Percentiles rank a stretch among this genome's conserved stretches.
These are phyloP conservation scores for Gomphus bonarii DNA, from an alignment of 1,284 basidiomycete genomes.

Conservation along the genomic window DNA sequence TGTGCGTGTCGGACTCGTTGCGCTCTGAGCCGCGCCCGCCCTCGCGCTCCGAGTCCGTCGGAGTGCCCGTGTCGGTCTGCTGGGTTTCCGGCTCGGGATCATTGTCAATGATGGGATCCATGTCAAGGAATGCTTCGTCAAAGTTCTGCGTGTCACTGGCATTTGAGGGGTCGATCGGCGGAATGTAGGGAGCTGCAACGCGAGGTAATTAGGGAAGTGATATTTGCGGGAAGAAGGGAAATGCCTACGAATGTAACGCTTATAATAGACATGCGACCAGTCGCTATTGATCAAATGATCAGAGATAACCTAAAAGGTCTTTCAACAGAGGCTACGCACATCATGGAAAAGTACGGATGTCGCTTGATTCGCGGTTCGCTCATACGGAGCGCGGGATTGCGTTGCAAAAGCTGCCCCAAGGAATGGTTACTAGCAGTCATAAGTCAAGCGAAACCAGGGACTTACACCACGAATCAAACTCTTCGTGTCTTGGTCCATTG, in stretches of 20 bases:
- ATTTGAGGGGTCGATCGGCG: slow-evolving; percentile 85
- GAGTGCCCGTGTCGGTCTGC: slow-evolving; percentile 22
- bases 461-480: slow-evolving; percentile 87
- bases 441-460: slow-evolving; percentile 10
- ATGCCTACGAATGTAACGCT: slow-evolving; percentile 80
- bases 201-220: not conserved
- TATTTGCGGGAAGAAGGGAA: slow-evolving; percentile 7
- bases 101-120: slow-evolving; percentile 76
- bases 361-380: slow-evolving; percentile 89
- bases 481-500: slow-evolving; percentile 91
- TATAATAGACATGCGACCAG: slow-evolving; percentile 89
- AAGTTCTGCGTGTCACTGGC: slow-evolving; percentile 97
- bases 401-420: slow-evolving; percentile 65
- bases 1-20: not conserved
- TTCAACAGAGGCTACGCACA: slow-evolving; percentile 40
- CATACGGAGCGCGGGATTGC: slow-evolving; percentile 83
- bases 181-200: slow-evolving; percentile 83
- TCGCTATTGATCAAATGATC: slow-evolving; percentile 40
- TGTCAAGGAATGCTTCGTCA: slow-evolving; percentile 92
- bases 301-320: not conserved
- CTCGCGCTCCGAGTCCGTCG: slow-evolving; percentile 29
- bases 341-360: slow-evolving; percentile 94
- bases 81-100: slow-evolving; percentile 29
- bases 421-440: not conserved
- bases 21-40: slow-evolving; percentile 9